These are phyloP conservation scores for Mucuna pruriens DNA, from an alignment of 306 rosid species.

Conservation along the genomic window DNA sequence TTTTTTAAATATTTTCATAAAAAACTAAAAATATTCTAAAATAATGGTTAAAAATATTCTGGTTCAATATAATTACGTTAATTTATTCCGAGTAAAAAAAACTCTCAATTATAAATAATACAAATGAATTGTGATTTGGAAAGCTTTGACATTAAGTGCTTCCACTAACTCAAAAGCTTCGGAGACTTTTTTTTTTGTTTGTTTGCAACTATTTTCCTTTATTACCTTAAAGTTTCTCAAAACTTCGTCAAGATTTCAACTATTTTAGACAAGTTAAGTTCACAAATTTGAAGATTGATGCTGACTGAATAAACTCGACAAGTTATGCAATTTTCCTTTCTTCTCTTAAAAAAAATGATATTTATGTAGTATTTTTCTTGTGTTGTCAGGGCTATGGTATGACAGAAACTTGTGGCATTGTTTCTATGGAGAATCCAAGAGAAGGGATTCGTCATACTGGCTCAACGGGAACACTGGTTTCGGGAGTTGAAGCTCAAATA, in stretches of 20 bases:
- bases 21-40: too few species aligned
- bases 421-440: constrained; percentile 55
- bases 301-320: neutral
- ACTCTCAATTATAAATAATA: too few species aligned
- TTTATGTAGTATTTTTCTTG: neutral
- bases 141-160: too few species aligned
- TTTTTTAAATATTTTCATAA: too few species aligned
- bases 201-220: too few species aligned
- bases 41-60: too few species aligned
- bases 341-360: neutral
- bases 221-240: too few species aligned
- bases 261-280: neutral
- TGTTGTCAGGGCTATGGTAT: constrained; percentile 73
- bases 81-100: too few species aligned
- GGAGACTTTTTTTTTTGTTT: too few species aligned
- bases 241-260: neutral
- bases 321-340: neutral
- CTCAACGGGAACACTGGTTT: constrained; percentile 65
- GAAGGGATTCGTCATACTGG: constrained; percentile 63
- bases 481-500: constrained; percentile 75
- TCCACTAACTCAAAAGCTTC: too few species aligned
- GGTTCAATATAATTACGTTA: too few species aligned
- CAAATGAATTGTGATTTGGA: too few species aligned
- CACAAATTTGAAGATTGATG: neutral
- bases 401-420: constrained; percentile 83